A percentile compares a stretch with the other conserved stretches of the same genome.
phyloP scores from a whole-genome alignment of 2,329 filamentous ascomycete genomes.

The Coniochaeta hoffmannii region DNA sequence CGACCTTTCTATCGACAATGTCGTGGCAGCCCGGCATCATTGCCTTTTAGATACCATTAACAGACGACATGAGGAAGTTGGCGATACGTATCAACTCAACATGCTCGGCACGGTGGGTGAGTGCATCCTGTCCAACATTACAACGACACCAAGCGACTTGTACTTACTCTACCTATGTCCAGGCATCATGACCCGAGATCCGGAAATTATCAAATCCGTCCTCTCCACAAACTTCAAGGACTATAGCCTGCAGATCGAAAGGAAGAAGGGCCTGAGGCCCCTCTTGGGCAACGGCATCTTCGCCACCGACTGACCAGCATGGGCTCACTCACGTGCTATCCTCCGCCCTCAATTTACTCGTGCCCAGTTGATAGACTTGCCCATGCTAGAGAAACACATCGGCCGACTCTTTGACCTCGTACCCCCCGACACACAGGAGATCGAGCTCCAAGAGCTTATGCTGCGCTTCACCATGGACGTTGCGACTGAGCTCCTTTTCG shows the following conservation, averaged over 20 bases:
- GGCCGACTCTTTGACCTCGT: conserved; percentile 51
- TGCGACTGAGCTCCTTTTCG: conserved; percentile 58
- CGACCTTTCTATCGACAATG: not conserved
- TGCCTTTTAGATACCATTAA: not conserved
- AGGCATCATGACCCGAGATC: conserved; percentile 34
- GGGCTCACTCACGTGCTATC: conserved; percentile 44
- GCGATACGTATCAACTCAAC: not conserved
- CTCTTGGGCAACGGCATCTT: conserved; percentile 48
- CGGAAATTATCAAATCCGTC: conserved; percentile 48
- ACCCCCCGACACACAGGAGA: conserved; percentile 41
- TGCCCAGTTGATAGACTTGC: conserved; percentile 58
- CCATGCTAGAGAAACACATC: conserved; percentile 64
- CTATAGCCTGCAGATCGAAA: conserved; percentile 35
- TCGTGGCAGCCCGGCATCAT: not conserved
- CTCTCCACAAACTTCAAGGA: conserved; percentile 45
- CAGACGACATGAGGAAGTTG: not conserved
- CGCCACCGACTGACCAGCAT: conserved; percentile 41
- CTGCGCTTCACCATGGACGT: conserved; percentile 60
- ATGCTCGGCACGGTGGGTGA: not conserved
- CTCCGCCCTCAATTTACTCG: conserved; percentile 46
- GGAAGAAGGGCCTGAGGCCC: conserved; percentile 27
- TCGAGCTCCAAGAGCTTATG: conserved; percentile 59
- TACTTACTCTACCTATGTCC: not conserved
- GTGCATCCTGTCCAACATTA: not conserved
- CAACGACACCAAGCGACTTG: not conserved